Evolutionary conservation across 371 early-diverging fungal species (phyloP).

Genomic region (Mucor indicus): DNA sequence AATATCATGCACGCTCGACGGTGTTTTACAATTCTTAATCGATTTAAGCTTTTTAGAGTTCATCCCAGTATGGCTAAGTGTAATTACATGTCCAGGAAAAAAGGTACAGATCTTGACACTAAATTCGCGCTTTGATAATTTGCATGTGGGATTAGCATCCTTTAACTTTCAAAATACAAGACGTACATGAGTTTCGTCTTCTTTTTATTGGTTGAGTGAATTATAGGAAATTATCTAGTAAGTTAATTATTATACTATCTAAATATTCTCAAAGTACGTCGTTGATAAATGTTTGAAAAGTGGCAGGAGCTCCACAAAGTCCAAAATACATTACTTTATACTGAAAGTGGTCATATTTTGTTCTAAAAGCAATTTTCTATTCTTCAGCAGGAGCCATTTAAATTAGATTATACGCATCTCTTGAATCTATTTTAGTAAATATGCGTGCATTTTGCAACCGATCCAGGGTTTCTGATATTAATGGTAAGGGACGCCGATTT

Average conservation of each 20-base stretch:
- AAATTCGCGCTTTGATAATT: slow-evolving; percentile 47
- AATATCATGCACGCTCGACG: slow-evolving; percentile 28
- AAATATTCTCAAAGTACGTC: slow-evolving; percentile 27
- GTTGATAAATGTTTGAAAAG: slow-evolving; percentile 43
- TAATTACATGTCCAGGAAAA: slow-evolving; percentile 46
- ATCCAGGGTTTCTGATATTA: neutral
- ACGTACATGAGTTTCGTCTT: slow-evolving; percentile 36
- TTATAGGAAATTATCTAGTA: slow-evolving; percentile 51
- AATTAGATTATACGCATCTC: slow-evolving; percentile 31
- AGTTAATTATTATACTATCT: slow-evolving; percentile 34
- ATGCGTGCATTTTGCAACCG: neutral
- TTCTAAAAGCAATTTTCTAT: slow-evolving; percentile 5
- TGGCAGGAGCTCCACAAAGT: slow-evolving; percentile 42
- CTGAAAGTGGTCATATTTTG: slow-evolving; percentile 33
- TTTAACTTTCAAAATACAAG: slow-evolving; percentile 30
- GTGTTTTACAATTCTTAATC: slow-evolving; percentile 38
- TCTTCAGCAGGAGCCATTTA: slow-evolving; percentile 8
- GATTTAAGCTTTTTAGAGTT: slow-evolving; percentile 32
- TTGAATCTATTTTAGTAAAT: slow-evolving; percentile 32
- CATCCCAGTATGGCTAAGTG: slow-evolving; percentile 16
- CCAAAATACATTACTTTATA: slow-evolving; percentile 52
- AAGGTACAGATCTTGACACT: slow-evolving; percentile 11
- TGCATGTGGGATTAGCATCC: slow-evolving; percentile 22
- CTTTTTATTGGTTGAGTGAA: slow-evolving; percentile 28
- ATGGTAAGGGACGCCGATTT: slow-evolving; percentile 10